Conservation (phyloP, 2,329 filamentous ascomycete genomes). For the Neopestalotiopsis clavispora region DNA sequence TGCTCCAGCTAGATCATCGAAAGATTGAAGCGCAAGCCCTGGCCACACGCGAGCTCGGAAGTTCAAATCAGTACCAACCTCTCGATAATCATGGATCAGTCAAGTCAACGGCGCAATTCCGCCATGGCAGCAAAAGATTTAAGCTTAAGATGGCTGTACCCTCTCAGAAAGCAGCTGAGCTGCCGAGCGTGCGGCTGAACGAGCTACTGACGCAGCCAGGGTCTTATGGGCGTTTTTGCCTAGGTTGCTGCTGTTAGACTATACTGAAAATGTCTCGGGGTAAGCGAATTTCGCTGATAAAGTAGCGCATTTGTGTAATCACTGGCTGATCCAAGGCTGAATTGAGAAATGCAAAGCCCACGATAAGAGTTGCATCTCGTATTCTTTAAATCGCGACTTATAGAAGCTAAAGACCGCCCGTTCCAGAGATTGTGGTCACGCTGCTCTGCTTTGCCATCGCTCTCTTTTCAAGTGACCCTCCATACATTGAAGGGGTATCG, state of each 20-base stretch:
- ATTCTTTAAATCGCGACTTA: no score
- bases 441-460: no score
- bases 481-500: no score
- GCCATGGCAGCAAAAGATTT: background rate
- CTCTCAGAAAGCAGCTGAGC: background rate
- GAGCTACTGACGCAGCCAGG: conserved; percentile 1
- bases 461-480: no score
- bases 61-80: no score
- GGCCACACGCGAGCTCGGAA: no score
- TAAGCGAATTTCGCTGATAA: background rate
- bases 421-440: no score
- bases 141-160: background rate
- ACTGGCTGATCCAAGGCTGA: background rate
- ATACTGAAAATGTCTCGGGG: background rate
- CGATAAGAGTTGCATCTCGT: background rate
- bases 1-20: no score
- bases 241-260: background rate
- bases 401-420: no score
- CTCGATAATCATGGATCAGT: no score
- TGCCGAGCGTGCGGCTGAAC: conserved; percentile 18
- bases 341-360: background rate
- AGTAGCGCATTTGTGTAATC: background rate
- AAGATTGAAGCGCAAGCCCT: no score
- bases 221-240: background rate
- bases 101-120: background rate